These are phyloP conservation scores for Paramarasmius palmivorus DNA, from an alignment of 1,284 basidiomycete genomes.

Conservation along the genomic window DNA sequence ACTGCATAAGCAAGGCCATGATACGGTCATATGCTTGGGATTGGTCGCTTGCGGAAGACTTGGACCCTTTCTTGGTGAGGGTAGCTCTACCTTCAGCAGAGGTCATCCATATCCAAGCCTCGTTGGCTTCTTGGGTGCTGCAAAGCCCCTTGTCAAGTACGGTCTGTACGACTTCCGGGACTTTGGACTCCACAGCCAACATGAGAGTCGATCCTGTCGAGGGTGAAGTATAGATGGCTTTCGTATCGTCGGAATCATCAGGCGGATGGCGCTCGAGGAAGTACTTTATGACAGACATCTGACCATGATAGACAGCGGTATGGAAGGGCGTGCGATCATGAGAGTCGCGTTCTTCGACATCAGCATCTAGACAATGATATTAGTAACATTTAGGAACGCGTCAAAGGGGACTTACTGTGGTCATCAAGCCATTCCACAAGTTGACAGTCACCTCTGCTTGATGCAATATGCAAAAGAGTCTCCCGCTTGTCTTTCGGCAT, in stretches of 20 bases:
- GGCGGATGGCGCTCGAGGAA: slow-evolving; percentile 61
- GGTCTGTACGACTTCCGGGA: slow-evolving; percentile 63
- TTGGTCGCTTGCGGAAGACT: slow-evolving; percentile 23
- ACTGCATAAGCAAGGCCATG: slow-evolving; percentile 51
- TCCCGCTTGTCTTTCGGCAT: slow-evolving; percentile 56
- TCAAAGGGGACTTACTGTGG: slow-evolving; percentile 50
- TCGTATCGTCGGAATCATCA: slow-evolving; percentile 47
- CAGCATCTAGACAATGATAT: slow-evolving; percentile 52
- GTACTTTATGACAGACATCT: slow-evolving; percentile 49
- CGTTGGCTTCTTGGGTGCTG: slow-evolving; percentile 44
- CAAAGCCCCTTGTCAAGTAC: slow-evolving; percentile 59
- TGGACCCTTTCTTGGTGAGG: slow-evolving; percentile 24
- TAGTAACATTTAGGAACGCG: slow-evolving; percentile 21
- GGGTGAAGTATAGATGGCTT: slow-evolving; percentile 45
- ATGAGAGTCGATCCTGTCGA: slow-evolving; percentile 44
- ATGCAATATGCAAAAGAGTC: slow-evolving; percentile 69
- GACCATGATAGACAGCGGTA: slow-evolving; percentile 54
- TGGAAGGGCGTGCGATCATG: slow-evolving; percentile 64
- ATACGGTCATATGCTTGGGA: slow-evolving; percentile 50
- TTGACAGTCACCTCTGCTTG: slow-evolving; percentile 49
- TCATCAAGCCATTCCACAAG: slow-evolving; percentile 68
- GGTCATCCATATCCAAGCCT: slow-evolving; percentile 50
- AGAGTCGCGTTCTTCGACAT: slow-evolving; percentile 66
- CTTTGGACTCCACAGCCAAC: slow-evolving; percentile 56
- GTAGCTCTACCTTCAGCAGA: slow-evolving; percentile 30